Base-by-base conservation (phyloP, 257 asterid species). In the Solanum virginianum region DNA sequence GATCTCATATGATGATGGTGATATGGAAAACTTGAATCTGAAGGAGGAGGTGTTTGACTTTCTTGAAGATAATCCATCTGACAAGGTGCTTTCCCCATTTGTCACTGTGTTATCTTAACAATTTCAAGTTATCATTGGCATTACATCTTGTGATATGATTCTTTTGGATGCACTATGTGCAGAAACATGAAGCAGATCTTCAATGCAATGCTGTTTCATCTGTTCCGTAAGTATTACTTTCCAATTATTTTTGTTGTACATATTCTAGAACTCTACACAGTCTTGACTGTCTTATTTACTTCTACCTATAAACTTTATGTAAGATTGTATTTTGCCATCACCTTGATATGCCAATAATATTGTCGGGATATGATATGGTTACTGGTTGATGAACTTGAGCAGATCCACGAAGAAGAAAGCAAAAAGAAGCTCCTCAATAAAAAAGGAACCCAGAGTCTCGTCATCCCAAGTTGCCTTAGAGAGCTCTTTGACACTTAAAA, bases 1-100 rank as follows among this genome's bases (percentile, higher is more conserved):
- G 95, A 88, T 92, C 62, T 56, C 72, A 72, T 92, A 89, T 83
- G 80, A 70, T 80, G 88, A 91, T 72, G 95, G 91, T 20, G 84
- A 72, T 20, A 79, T 36, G 71, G 94, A 92, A 88, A 74, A 29
- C 84, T 62, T 91, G 91, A 85, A 86, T 84, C 89, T 92, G 68
- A 74, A 55, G 59, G 88, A 74, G 86, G 90, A 89, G 83, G 90
- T 88, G 16, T 85, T 83, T 86, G 85, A 86, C 45, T 54, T 88
- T 79, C 54, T 85, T 47, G 92, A 87, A 54, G 85, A 88, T 49
- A 24, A 53, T 59, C 80, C 80, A 32, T 16, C 47, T 22, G 60
- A 82, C 20, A 26, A 82, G 80, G 85, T 87, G 13, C 24, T 26
- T n/a, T 85, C 63, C 87, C 66, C 43, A n/a, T 54, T 29, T 45